Evolutionary conservation across 2,329 filamentous ascomycete species (phyloP), one percentile per base, ranked within the genome.

Genomic region (Diaporthe vaccinii): DNA sequence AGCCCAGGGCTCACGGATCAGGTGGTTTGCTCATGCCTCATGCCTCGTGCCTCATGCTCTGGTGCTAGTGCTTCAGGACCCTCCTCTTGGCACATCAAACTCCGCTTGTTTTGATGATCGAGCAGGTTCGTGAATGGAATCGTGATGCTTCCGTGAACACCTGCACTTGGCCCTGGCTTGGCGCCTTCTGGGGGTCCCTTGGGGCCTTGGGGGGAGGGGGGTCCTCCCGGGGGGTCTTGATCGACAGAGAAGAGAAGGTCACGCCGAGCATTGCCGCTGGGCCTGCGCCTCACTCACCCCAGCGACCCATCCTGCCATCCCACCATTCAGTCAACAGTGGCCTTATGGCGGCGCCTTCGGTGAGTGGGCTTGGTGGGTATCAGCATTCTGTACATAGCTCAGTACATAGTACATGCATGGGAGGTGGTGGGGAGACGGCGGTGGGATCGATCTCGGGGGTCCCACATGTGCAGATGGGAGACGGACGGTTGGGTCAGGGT

Each of bases 21-120:
- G 65, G 65, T 69, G 49, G 31, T 53, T 28, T 28, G n/a, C 65
- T 62, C 44, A 51, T 68, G 44, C 31, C 44, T 41, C 46, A 68
- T 69, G 65, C 65, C 65, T 69, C 49, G 55, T 55, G 59, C 39
- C 39, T 62, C 59, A 44, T 44, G 46, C 65, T 55, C 49, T 41
- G 31, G 34, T 69, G 65, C 65, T 53, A 69, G 65, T 69, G 65
- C 65, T 34, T 34, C 65, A 55, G 65, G 65, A 25, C 65, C 46
- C 49, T 69, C 65, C 49, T 55, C 65, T 69, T 69, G 65, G 65
- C 65, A 69, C 49, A 69, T 69, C 65, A 69, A 69, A 69, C 65
- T 69, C 65, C n/a, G 65, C 49, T 69, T 67, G 49, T 69, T 55
- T 69, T 53, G 65, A 41, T 31, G 49, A 41, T 69, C 14, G 34